Evolutionary conservation across 2,329 filamentous ascomycete species (phyloP).

Genomic region (Xylaria sp.): DNA sequence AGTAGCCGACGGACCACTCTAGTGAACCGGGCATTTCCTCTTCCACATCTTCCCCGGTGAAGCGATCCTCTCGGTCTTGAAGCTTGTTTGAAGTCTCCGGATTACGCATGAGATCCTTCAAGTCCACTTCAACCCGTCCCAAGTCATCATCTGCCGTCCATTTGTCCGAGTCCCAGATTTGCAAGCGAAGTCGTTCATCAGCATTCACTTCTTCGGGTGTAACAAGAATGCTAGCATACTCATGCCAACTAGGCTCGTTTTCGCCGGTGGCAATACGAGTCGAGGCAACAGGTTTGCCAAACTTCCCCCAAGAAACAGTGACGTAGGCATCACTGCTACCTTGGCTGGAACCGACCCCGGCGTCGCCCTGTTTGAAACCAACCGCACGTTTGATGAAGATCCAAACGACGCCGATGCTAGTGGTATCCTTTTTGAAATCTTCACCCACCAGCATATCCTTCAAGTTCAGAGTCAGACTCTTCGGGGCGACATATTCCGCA

Average conservation of each 20-base stretch:
- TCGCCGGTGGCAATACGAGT: conserved; percentile 74
- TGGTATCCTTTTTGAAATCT: conserved; percentile 81
- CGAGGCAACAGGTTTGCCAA: conserved; percentile 74
- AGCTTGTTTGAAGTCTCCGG: conserved; percentile 70
- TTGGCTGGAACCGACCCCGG: conserved; percentile 68
- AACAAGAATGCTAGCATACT: conserved; percentile 75
- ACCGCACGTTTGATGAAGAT: conserved; percentile 74
- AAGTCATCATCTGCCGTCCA: conserved; percentile 79
- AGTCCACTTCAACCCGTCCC: conserved; percentile 75
- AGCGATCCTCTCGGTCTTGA: conserved; percentile 71
- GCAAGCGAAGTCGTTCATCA: conserved; percentile 73
- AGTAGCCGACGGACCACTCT: conserved; percentile 78
- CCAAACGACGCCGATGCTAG: conserved; percentile 71
- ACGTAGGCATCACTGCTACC: conserved; percentile 78
- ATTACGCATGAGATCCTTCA: conserved; percentile 72
- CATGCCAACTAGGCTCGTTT: conserved; percentile 77
- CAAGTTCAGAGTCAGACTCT: conserved; percentile 77
- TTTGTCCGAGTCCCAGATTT: conserved; percentile 81
- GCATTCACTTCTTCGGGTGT: conserved; percentile 78
- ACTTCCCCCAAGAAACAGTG: conserved; percentile 80
- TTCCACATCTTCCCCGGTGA: conserved; percentile 71
- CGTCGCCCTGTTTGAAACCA: conserved; percentile 78
- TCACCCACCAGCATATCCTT: conserved; percentile 83
- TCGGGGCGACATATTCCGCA: conserved; percentile 80
- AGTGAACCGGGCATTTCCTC: conserved; percentile 76